Conservation (phyloP, 108 stramenopile genomes). For the Chaetoceros muelleri region DNA sequence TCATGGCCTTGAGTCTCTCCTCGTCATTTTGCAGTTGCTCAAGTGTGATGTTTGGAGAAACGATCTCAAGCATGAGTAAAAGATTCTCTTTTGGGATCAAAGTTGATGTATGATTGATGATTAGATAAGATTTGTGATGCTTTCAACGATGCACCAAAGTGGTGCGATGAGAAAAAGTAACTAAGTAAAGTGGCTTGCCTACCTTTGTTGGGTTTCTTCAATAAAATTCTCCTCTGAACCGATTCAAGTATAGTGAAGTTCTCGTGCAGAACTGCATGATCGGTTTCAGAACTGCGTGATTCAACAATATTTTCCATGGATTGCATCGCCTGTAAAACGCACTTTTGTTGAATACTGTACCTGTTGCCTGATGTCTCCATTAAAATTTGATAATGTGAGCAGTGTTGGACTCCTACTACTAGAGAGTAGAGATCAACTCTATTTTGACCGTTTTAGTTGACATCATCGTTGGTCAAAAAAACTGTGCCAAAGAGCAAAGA, state of each 20-base stretch:
- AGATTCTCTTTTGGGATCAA: not conserved
- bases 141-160: not conserved
- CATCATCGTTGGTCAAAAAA: too few relatives aligned
- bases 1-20: not conserved
- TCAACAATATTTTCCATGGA: too few relatives aligned
- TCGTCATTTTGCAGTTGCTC: not conserved
- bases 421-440: too few relatives aligned
- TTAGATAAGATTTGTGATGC: not conserved
- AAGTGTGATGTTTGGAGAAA: not conserved
- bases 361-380: too few relatives aligned
- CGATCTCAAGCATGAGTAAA: not conserved
- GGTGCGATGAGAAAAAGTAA: too few relatives aligned
- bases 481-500: too few relatives aligned
- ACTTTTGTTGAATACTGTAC: too few relatives aligned
- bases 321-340: too few relatives aligned
- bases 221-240: not conserved
- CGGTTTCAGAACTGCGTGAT: not conserved
- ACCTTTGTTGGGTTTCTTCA: not conserved
- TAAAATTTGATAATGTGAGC: too few relatives aligned
- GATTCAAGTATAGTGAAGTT: not conserved
- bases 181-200: not conserved
- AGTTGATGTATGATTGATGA: too few relatives aligned
- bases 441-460: too few relatives aligned
- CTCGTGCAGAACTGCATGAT: not conserved
- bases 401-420: too few relatives aligned